A percentile compares a stretch with the other conserved stretches of the same genome.
Conservation (phyloP, 768 basidiomycete species). For the Myochromella boudieri region DNA sequence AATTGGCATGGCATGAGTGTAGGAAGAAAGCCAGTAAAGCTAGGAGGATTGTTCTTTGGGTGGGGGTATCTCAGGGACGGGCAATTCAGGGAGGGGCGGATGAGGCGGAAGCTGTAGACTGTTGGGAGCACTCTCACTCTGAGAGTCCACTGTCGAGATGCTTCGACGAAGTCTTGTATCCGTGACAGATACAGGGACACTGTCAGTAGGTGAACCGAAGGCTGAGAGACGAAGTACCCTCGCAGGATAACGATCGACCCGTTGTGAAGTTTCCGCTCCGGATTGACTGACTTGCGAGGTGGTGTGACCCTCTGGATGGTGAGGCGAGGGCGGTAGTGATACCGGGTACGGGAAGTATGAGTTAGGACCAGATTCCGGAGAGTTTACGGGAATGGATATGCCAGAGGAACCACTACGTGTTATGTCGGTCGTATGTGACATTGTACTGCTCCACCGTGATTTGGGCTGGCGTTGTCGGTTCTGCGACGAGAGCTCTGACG, state of each 20-base stretch:
- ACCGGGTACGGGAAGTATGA: slow-evolving; percentile 46
- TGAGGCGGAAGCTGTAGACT: slow-evolving; percentile 41
- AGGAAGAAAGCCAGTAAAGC: too few species aligned
- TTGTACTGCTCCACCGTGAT: slow-evolving; percentile 42
- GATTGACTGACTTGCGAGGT: slow-evolving; percentile 14
- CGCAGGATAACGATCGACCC: slow-evolving; percentile 27
- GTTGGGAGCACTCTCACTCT: slow-evolving; percentile 1
- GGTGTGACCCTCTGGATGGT: slow-evolving; percentile 26
- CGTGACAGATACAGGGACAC: slow-evolving; percentile 54
- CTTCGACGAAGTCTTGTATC: slow-evolving; percentile 51
- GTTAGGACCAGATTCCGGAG: slow-evolving; percentile 16
- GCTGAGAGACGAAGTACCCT: slow-evolving; percentile 31
- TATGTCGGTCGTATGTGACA: slow-evolving; percentile 7
- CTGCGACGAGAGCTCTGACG: slow-evolving; percentile 11
- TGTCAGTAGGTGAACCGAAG: slow-evolving; percentile 53
- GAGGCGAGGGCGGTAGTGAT: slow-evolving; percentile 42
- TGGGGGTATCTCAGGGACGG: too few species aligned
- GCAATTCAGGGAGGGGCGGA: too few species aligned
- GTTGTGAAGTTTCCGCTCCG: slow-evolving; percentile 47
- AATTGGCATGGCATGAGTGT: too few species aligned
- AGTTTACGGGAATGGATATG: slow-evolving; percentile 11
- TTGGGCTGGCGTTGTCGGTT: slow-evolving; percentile 11
- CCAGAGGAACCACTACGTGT: slow-evolving; percentile 13
- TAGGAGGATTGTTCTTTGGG: too few species aligned
- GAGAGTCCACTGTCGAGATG: slow-evolving; percentile 28